Percentiles rank a stretch among this genome's conserved stretches.
Conservation (phyloP, 805 yeast genomes). For the Zygosaccharomyces bisporus region DNA sequence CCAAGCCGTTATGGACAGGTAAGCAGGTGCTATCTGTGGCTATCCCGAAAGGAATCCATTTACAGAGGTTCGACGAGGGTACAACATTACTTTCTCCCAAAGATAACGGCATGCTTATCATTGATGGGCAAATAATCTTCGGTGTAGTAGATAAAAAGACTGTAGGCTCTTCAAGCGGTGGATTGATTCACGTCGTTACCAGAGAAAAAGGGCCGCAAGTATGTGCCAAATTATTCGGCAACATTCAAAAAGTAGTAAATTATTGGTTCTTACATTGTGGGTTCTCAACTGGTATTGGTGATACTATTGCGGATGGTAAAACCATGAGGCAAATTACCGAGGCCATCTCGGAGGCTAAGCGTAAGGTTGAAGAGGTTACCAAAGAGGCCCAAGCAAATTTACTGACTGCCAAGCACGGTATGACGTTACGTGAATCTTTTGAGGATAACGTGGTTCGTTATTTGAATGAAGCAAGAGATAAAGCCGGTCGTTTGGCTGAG, state of each 20-base stretch:
- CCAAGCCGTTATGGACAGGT: constrained; percentile 97
- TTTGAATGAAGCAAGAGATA: constrained; percentile 96
- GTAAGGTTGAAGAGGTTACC: constrained; percentile 90
- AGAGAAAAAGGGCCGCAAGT: constrained; percentile 93
- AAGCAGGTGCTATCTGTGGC: constrained; percentile 90
- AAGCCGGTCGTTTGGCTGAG: constrained; percentile 98
- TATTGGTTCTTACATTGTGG: constrained; percentile 96
- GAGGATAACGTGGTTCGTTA: constrained; percentile 96
- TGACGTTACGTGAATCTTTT: constrained; percentile 97
- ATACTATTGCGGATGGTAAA: constrained; percentile 95
- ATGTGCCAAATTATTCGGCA: constrained; percentile 87
- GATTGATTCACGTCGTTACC: constrained; percentile 94
- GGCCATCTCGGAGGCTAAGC: constrained; percentile 89
- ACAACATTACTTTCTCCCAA: constrained; percentile 78
- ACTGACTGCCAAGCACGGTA: constrained; percentile 96
- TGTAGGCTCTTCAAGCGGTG: constrained; percentile 98
- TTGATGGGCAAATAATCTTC: constrained; percentile 93
- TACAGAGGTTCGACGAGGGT: constrained; percentile 90
- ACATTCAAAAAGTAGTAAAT: constrained; percentile 91
- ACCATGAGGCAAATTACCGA: constrained; percentile 93
- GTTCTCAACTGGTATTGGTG: constrained; percentile 99
- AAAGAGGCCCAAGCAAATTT: constrained; percentile 85
- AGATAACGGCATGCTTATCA: constrained; percentile 93
- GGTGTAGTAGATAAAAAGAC: constrained; percentile 98
- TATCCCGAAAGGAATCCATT: constrained; percentile 91